phyloP scores from a whole-genome alignment of 441 rosid species.

The Capsella rubella region DNA sequence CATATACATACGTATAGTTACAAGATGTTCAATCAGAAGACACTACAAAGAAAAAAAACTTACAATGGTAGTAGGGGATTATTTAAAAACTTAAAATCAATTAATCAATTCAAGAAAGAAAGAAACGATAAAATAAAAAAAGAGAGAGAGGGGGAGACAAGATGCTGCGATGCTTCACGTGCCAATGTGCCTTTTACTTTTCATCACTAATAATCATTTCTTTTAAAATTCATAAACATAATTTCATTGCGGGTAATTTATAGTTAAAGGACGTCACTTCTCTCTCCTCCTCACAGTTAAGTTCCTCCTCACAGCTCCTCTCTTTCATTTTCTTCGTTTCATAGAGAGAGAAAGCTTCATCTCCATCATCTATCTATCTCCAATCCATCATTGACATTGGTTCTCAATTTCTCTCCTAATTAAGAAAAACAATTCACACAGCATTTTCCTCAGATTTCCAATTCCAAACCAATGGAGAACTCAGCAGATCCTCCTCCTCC shows the following conservation, averaged over 20 bases:
- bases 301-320: not conserved
- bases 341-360: constrained; percentile 29
- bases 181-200: constrained; percentile 44
- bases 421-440: not conserved
- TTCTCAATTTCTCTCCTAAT: not conserved
- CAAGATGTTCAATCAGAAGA: no score
- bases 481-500: constrained; percentile 25
- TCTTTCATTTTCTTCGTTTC: not conserved
- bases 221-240: no score
- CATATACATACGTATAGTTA: no score
- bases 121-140: not conserved
- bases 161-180: constrained; percentile 46
- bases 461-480: constrained; percentile 32
- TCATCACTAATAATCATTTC: constrained; percentile 5
- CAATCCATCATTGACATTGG: constrained; percentile 13
- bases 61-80: not conserved
- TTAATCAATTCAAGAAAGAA: not conserved
- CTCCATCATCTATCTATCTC: constrained; percentile 12
- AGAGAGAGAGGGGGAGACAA: constrained; percentile 40
- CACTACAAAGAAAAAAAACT: not conserved
- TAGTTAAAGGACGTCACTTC: constrained; percentile 40
- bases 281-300: constrained; percentile 38
- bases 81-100: not conserved
- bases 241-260: constrained; percentile 17
- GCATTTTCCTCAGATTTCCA: constrained; percentile 18